A percentile compares a stretch with the other conserved stretches of the same genome.
phyloP scores from a whole-genome alignment of 2,329 filamentous ascomycete species.

The Fusarium sterilihyphosum region DNA sequence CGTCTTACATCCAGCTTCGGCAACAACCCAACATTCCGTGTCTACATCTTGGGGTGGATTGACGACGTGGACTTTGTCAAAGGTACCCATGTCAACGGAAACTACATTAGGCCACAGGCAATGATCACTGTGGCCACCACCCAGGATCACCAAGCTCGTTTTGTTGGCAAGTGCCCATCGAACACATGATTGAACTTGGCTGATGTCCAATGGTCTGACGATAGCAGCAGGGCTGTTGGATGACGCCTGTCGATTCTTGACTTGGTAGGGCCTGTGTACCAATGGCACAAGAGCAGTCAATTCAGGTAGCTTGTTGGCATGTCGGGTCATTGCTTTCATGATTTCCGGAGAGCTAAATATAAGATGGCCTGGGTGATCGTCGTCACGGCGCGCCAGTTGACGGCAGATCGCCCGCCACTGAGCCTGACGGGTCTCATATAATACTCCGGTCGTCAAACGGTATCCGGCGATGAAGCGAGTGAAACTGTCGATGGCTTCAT shows the following conservation, averaged over 20 bases:
- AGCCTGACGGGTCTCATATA: constrained; percentile 45
- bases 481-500: constrained; percentile 61
- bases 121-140: constrained; percentile 69
- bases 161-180: constrained; percentile 62
- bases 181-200: constrained; percentile 65
- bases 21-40: constrained; percentile 55
- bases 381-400: constrained; percentile 52
- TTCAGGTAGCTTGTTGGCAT: constrained; percentile 56
- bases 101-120: constrained; percentile 64
- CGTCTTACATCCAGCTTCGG: constrained; percentile 64
- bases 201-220: constrained; percentile 56
- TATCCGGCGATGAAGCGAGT: constrained; percentile 62
- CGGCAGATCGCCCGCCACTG: constrained; percentile 66
- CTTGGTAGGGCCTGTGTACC: constrained; percentile 32
- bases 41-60: constrained; percentile 23
- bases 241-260: constrained; percentile 65
- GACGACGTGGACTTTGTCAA: constrained; percentile 60
- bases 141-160: constrained; percentile 59
- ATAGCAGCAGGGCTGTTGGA: constrained; percentile 55
- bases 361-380: constrained; percentile 51
- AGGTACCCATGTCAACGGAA: constrained; percentile 67
- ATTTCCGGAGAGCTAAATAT: constrained; percentile 59
- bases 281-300: constrained; percentile 55
- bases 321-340: constrained; percentile 61
- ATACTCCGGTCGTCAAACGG: constrained; percentile 44